Evolutionary conservation across 148 eudicot genomes (phyloP).

Genomic region (Arbutus unedo): DNA sequence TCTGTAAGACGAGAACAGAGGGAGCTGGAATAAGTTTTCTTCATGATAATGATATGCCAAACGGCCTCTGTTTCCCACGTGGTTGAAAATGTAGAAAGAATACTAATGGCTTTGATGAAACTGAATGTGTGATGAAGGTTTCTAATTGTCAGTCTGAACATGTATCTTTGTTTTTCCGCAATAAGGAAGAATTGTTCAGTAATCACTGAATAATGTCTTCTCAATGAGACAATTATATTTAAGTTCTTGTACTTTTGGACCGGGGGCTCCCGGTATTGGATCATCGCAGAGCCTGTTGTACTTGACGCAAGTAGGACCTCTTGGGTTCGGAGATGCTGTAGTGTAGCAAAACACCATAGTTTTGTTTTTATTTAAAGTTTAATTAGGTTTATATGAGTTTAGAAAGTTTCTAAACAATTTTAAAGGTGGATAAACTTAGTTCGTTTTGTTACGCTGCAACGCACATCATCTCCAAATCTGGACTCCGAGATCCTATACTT

Average conservation of each 20-base stretch:
- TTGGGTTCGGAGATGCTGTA: too few species aligned
- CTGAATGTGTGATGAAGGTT: background rate
- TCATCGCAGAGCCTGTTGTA: too few species aligned
- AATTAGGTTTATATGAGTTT: too few species aligned
- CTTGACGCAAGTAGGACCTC: too few species aligned
- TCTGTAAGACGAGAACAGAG: background rate
- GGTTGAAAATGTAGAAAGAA: background rate
- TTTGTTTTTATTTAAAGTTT: too few species aligned
- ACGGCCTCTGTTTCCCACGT: background rate
- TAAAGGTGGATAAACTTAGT: too few species aligned
- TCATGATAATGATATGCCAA: background rate
- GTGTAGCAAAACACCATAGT: too few species aligned
- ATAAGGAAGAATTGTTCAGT: conserved; percentile 2
- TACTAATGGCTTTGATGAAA: background rate
- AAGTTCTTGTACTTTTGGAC: too few species aligned
- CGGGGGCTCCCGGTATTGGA: too few species aligned
- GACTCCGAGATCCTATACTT: background rate
- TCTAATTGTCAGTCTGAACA: background rate
- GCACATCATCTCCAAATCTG: too few species aligned
- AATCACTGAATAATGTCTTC: background rate
- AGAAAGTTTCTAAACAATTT: too few species aligned
- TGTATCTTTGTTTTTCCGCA: background rate
- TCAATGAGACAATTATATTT: background rate
- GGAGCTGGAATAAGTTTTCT: background rate
- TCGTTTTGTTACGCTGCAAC: too few species aligned